phyloP scores from a whole-genome alignment of 2,329 filamentous ascomycete species.

The Penicillium rolfsii region DNA sequence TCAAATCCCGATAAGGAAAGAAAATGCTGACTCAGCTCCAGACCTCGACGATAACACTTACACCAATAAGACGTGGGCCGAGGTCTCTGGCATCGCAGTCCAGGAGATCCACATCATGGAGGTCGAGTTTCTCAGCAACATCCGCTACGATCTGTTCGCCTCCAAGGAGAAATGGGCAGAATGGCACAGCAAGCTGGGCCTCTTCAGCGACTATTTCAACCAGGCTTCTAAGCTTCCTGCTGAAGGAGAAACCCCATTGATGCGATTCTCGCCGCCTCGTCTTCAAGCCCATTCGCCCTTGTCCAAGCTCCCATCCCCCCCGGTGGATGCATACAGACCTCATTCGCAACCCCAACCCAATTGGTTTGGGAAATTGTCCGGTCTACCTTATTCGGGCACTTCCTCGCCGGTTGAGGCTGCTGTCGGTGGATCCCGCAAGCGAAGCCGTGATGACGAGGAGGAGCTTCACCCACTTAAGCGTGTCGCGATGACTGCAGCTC shows the following conservation, averaged over 20 bases:
- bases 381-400: slow-evolving; percentile 29
- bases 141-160: slow-evolving; percentile 89
- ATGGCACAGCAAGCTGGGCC: slow-evolving; percentile 81
- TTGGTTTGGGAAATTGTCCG: slow-evolving; percentile 35
- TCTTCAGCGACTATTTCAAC: slow-evolving; percentile 82
- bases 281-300: slow-evolving; percentile 35
- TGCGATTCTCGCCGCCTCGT: slow-evolving; percentile 41
- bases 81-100: slow-evolving; percentile 92
- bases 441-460: slow-evolving; percentile 59
- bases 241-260: slow-evolving; percentile 38
- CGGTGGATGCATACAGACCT: slow-evolving; percentile 35
- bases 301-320: slow-evolving; percentile 49
- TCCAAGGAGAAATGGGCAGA: slow-evolving; percentile 83
- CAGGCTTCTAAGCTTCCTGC: slow-evolving; percentile 60
- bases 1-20: slow-evolving; percentile 14
- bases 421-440: slow-evolving; percentile 54
- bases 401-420: slow-evolving; percentile 30
- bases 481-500: slow-evolving; percentile 32
- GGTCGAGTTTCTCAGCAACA: slow-evolving; percentile 98
- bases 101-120: slow-evolving; percentile 99
- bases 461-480: slow-evolving; percentile 63
- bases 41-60: slow-evolving; percentile 98
- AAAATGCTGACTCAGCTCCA: slow-evolving; percentile 42
- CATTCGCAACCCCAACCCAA: slow-evolving; percentile 28
- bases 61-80: slow-evolving; percentile 99